phyloP scores from a whole-genome alignment of 257 asterid genomes.

The Solanum pennellii region DNA sequence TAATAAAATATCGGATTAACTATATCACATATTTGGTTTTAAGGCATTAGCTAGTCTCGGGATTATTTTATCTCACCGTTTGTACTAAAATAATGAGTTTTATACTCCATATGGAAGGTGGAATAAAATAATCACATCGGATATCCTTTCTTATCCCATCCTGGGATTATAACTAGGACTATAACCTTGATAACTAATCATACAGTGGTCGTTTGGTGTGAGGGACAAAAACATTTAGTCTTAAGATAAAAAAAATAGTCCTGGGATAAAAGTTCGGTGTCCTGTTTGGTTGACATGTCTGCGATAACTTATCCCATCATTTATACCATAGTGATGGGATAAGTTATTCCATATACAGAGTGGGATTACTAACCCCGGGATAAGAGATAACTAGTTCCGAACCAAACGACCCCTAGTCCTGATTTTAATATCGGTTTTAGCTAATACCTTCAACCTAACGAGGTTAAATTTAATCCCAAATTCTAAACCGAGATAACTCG shows the following conservation, averaged over 20 bases:
- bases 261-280: too few species aligned
- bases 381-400: too few species aligned
- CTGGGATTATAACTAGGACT: not conserved
- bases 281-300: too few species aligned
- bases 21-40: not conserved
- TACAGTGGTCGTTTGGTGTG: too few species aligned
- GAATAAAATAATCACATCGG: not conserved
- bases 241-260: too few species aligned
- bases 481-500: not conserved
- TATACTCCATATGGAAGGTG: not conserved
- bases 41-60: not conserved
- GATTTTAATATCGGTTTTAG: not conserved
- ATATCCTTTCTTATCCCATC: not conserved
- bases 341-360: too few species aligned
- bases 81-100: not conserved
- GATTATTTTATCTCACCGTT: not conserved
- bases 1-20: not conserved
- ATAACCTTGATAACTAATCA: not conserved
- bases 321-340: too few species aligned
- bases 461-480: not conserved
- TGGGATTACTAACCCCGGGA: too few species aligned
- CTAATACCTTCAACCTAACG: not conserved
- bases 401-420: not conserved
- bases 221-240: too few species aligned
- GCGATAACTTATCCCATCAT: too few species aligned